Conservation (phyloP, 2,329 filamentous ascomycete genomes). For the Didymella pomorum region DNA sequence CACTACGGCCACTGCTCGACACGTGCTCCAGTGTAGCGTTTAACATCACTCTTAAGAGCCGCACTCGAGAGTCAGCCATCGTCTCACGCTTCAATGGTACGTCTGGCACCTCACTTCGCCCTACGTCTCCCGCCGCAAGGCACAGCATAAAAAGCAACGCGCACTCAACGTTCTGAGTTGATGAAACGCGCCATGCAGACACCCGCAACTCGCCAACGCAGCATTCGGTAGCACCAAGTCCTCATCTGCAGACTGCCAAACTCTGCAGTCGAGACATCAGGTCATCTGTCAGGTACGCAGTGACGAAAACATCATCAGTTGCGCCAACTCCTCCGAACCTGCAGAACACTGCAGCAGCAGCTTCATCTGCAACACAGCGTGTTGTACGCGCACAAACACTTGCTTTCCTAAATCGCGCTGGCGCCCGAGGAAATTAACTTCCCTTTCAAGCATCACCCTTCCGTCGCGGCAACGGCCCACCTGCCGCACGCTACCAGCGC, state of each 20-base stretch:
- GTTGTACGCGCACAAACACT: conserved; percentile 9
- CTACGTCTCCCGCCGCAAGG: conserved; percentile 26
- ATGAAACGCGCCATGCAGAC: conserved; percentile 37
- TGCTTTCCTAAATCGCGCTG: conserved; percentile 9
- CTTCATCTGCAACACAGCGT: neutral
- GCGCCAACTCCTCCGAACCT: conserved; percentile 20
- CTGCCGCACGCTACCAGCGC: conserved; percentile 29
- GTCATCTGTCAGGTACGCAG: conserved; percentile 26
- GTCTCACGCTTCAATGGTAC: conserved; percentile 15
- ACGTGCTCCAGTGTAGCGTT: conserved; percentile 11
- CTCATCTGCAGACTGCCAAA: conserved; percentile 14
- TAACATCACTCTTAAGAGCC: conserved; percentile 6
- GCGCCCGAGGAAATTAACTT: conserved; percentile 17
- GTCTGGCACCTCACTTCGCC: conserved; percentile 22
- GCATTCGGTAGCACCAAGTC: conserved; percentile 28
- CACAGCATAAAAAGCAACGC: conserved; percentile 27
- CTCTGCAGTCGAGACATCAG: conserved; percentile 25
- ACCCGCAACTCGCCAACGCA: conserved; percentile 22
- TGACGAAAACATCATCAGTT: conserved; percentile 12
- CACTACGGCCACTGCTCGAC: conserved; percentile 1
- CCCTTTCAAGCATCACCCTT: conserved; percentile 27
- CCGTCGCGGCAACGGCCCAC: conserved; percentile 32
- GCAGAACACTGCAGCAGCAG: conserved; percentile 28
- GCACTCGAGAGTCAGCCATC: conserved; percentile 7
- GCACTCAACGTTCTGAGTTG: conserved; percentile 10